Evolutionary conservation across 2,329 filamentous ascomycete species (phyloP), one percentile per base, ranked within the genome.

Genomic region (Fusarium verrucosum): DNA sequence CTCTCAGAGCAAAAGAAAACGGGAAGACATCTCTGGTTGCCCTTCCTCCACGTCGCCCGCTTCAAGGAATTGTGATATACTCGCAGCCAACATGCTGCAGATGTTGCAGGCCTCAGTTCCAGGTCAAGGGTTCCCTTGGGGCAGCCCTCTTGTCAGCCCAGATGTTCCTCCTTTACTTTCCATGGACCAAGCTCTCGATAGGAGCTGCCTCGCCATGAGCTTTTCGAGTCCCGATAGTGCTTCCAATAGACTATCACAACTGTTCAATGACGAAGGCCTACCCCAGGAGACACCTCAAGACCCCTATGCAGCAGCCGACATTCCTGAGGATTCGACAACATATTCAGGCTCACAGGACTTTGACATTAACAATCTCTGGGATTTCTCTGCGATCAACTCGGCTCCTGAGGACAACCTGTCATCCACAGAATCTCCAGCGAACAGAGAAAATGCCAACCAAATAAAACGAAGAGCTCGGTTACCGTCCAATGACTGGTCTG

Each of bases 291-390:
- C 17, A 1, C 19, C 40, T 5, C 17, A 47, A 1, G 22, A 17
- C 5, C 40, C 32, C 0, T 32, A 47, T 28, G 22, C 17, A 0
- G 7, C 44, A 4, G n/a, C 32, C 2, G 44, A 47, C 4, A 7
- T 6, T 0, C 7, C 26, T 4, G 44, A 41, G 5, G 41, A 40
- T 3, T 5, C 44, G 14, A 47, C 44, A 22, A 20, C 32, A 2
- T 47, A 28, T 26, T 47, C 44, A 5, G 44, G 44, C 32, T 47
- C 44, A 7, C 44, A 40, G 5, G 44, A 47, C 5, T 47, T 47
- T 26, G 44, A 40, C 23, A 47, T 47, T 2, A 47, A 47, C 3
- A 26, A 6, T 0, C 44, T 47, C 0, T 47, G 44, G 44, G 44
- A 47, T 17, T 47, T 47, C 4, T 20, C 44, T 0, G 32, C 40